Base-by-base conservation (phyloP, 352 stramenopile genomes). In the Pythium sukuiense region DNA sequence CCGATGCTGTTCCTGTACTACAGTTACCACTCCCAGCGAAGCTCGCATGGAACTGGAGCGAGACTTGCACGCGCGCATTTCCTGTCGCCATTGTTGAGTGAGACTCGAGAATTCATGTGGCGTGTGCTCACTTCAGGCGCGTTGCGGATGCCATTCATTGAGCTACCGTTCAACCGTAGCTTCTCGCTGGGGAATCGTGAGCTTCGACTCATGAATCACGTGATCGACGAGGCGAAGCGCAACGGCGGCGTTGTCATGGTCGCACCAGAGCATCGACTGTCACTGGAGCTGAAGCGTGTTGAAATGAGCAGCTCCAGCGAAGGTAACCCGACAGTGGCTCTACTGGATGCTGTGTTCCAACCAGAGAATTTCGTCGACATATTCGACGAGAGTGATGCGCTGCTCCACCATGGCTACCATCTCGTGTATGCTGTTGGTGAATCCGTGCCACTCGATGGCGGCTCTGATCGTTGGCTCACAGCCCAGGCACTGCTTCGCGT, bases 321-420 rank as follows among this genome's bases (percentile, higher is more conserved):
- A n/a, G n/a, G n/a, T n/a, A n/a, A 61, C 14, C 14, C 63, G 4
- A 53, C 76, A 2, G 16, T 67, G 11, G 49, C 63, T 16, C 67
- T 61, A 0, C 66, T 88, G n/a, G 70, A 81, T 16, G 56, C 69
- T 27, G 70, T 87, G 29, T 67, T 93, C 33, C 65, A 82, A 33
- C 62, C 59, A n/a, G 39, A 83, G 18, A 65, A 79, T 18, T 93
- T 80, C 52, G 63, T 88, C 1, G 90, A 97, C 58, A 76, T 98
- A 8, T 73, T 97, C n/a, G 92, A 97, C 73, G 88, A 98, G 48
- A 83, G 76, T 45, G 89, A 97, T 70, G 92, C 92, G 8, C 56
- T 97, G 12, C 76, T 98, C 0, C 81, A 92, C 26, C 83, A 97
- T 71, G 81, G 81, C 9, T 97, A 95, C 58, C 89, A 97, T 45